phyloP scores from a whole-genome alignment of 2,329 filamentous ascomycete species.

The Scedosporium dehoogii region DNA sequence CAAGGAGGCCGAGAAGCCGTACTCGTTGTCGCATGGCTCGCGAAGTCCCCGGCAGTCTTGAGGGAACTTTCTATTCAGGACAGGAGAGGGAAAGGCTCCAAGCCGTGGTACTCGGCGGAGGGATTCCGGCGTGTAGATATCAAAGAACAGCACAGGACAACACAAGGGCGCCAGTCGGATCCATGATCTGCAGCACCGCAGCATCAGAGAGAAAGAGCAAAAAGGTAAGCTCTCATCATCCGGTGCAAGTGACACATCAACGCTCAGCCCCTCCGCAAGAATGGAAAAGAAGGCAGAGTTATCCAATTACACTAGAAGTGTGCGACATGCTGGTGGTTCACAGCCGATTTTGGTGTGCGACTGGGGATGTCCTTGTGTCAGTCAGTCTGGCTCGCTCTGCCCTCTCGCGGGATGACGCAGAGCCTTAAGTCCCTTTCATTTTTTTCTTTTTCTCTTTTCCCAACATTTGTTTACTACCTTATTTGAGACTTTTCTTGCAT shows the following conservation, averaged over 20 bases:
- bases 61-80: neutral
- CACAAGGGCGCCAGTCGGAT: neutral
- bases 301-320: neutral
- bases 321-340: too few species aligned
- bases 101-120: neutral
- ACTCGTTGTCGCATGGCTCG: neutral
- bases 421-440: neutral
- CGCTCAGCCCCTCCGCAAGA: neutral
- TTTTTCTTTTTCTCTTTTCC: neutral
- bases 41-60: too few species aligned
- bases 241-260: neutral
- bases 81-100: neutral
- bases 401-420: neutral
- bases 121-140: neutral
- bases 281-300: neutral
- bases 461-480: neutral
- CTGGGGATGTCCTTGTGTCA: too few species aligned
- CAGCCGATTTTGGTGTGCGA: too few species aligned
- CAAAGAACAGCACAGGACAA: neutral
- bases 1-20: neutral
- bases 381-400: too few species aligned
- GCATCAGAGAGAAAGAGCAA: neutral
- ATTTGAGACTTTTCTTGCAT: neutral
- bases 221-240: neutral
- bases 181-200: neutral